Percentiles rank a stretch among this genome's conserved stretches.
Conservation (phyloP, 2,329 filamentous ascomycete species). For the Cladosporium sp. region DNA sequence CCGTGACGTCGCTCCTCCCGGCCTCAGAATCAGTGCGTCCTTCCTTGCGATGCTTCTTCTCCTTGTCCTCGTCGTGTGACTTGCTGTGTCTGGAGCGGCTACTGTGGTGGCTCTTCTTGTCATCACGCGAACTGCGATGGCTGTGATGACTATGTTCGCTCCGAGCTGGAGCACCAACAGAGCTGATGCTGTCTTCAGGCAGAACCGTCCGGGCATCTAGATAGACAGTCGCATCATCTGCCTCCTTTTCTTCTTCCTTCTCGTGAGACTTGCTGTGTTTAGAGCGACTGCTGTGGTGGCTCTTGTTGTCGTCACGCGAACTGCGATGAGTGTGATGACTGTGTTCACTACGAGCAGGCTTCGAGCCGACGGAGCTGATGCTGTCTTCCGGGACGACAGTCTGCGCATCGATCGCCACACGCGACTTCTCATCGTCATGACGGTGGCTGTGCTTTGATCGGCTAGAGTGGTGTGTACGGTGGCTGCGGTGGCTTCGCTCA, state of each 20-base stretch:
- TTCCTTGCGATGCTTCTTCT: slow-evolving; percentile 17
- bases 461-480: slow-evolving; percentile 1
- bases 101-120: neutral
- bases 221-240: slow-evolving; percentile 2
- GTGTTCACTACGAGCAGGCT: slow-evolving; percentile 6
- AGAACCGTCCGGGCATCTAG: neutral
- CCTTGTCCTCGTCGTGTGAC: slow-evolving; percentile 14
- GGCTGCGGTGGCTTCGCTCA: slow-evolving; percentile 6
- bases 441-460: slow-evolving; percentile 6
- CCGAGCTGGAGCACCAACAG: slow-evolving; percentile 1
- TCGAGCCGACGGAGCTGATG: slow-evolving; percentile 38
- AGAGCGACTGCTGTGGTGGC: neutral
- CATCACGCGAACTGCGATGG: neutral
- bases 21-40: slow-evolving; percentile 18
- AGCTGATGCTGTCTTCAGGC: slow-evolving; percentile 11
- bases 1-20: slow-evolving; percentile 24
- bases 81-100: slow-evolving; percentile 11
- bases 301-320: neutral
- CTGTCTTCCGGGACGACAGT: slow-evolving; percentile 47
- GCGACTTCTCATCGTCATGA: slow-evolving; percentile 23
- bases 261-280: slow-evolving; percentile 14
- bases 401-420: slow-evolving; percentile 38
- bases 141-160: slow-evolving; percentile 7
- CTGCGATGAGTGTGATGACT: slow-evolving; percentile 3
- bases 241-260: slow-evolving; percentile 16